Evolutionary conservation across 2,329 filamentous ascomycete species (phyloP).

Genomic region (Phoma sp.): DNA sequence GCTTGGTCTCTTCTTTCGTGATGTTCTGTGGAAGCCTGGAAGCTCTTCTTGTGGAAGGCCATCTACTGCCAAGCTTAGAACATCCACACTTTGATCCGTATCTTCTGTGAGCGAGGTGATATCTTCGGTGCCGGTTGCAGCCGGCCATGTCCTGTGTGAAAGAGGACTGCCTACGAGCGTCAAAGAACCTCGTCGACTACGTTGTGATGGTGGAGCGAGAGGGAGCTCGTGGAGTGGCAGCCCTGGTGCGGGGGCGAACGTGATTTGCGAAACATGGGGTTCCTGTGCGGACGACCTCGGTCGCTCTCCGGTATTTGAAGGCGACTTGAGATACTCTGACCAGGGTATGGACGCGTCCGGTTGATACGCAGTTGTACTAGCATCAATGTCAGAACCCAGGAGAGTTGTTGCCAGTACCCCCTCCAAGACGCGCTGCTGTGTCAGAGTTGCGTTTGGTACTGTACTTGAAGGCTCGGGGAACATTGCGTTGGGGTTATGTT

Average conservation of each 20-base stretch:
- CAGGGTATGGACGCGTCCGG: constrained; percentile 44
- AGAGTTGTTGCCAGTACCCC: constrained; percentile 37
- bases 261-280: background rate
- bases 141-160: constrained; percentile 2
- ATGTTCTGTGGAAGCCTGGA: constrained; percentile 1
- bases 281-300: constrained; percentile 16
- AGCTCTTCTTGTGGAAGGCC: background rate
- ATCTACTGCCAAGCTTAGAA: background rate
- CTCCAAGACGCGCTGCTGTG: constrained; percentile 50
- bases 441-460: constrained; percentile 50
- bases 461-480: constrained; percentile 53
- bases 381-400: constrained; percentile 29
- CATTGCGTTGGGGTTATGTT: constrained; percentile 50
- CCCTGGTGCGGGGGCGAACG: background rate
- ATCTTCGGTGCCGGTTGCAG: background rate
- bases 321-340: constrained; percentile 44
- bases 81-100: too few relatives aligned
- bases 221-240: background rate
- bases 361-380: constrained; percentile 20
- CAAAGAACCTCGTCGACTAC: constrained; percentile 11
- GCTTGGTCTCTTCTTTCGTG: constrained; percentile 9
- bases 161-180: constrained; percentile 11
- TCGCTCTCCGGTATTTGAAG: constrained; percentile 17
- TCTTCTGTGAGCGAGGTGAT: background rate
- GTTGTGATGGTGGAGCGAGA: constrained; percentile 6